Conservation (phyloP, 345 rosid genomes). For the Hibiscus mutabilis region DNA sequence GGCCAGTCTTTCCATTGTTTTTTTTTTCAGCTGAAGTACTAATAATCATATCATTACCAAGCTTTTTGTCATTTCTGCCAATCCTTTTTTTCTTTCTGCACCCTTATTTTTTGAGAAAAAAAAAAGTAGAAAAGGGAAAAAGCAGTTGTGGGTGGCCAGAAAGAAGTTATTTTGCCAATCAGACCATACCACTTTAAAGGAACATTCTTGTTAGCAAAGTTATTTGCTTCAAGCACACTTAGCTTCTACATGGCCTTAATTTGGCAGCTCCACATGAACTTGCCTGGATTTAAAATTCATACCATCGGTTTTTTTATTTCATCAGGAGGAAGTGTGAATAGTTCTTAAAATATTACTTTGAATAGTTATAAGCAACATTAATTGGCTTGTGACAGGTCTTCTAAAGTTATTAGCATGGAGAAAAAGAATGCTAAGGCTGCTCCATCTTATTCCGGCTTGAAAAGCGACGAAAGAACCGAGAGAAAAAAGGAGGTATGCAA, state of each 20-base stretch:
- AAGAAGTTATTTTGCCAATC: neutral
- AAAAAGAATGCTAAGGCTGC: conserved; percentile 41
- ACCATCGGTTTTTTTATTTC: neutral
- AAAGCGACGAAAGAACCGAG: conserved; percentile 29
- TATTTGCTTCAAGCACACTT: neutral
- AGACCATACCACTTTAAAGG: neutral
- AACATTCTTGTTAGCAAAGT: neutral
- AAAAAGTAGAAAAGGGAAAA: neutral
- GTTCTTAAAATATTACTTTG: neutral
- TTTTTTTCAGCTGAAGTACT: neutral
- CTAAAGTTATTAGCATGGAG: conserved; percentile 27
- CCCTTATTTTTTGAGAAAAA: neutral
- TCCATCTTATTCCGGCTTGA: conserved; percentile 35
- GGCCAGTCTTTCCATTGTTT: neutral
- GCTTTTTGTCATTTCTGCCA: neutral
- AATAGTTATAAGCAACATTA: conserved; percentile 3
- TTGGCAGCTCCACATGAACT: neutral
- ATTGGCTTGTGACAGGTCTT: conserved; percentile 29
- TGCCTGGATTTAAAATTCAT: neutral
- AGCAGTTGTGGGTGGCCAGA: too few relatives aligned
- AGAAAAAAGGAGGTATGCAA: conserved; percentile 39
- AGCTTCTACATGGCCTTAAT: neutral
- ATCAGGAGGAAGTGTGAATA: neutral
- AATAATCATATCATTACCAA: neutral
- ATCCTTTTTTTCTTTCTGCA: neutral